Percentiles rank a stretch among this genome's conserved stretches.
These are phyloP conservation scores for Yamadazyma scolyti DNA, from an alignment of 805 yeast genomes.

Conservation along the genomic window DNA sequence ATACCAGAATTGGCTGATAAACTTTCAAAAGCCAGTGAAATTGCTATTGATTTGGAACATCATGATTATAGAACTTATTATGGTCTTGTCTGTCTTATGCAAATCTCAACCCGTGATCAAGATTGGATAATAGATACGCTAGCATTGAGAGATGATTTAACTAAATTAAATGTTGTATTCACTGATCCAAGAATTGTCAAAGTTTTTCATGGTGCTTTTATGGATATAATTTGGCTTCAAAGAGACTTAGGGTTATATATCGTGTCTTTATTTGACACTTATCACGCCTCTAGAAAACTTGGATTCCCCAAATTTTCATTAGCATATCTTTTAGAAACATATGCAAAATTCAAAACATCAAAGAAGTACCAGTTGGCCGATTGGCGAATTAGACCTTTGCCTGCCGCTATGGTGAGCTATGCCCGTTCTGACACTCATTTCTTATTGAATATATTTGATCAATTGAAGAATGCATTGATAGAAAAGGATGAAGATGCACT, in stretches of 20 bases:
- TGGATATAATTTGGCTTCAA: slow-evolving; percentile 97
- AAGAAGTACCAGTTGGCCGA: slow-evolving; percentile 95
- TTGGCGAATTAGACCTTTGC: slow-evolving; percentile 89
- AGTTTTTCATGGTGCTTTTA: slow-evolving; percentile 93
- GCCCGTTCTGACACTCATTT: slow-evolving; percentile 97
- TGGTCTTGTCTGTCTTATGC: slow-evolving; percentile 92
- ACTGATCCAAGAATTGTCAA: slow-evolving; percentile 79
- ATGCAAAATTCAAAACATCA: slow-evolving; percentile 80
- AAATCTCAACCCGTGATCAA: slow-evolving; percentile 72
- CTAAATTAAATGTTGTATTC: slow-evolving; percentile 65
- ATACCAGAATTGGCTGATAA: slow-evolving; percentile 53
- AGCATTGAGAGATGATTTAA: slow-evolving; percentile 68
- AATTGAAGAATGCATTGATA: slow-evolving; percentile 60
- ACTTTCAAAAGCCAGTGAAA: slow-evolving; percentile 49
- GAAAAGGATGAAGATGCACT: slow-evolving; percentile 32
- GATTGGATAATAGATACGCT: slow-evolving; percentile 90
- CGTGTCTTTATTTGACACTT: slow-evolving; percentile 89
- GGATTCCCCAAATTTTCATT: slow-evolving; percentile 79
- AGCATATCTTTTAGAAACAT: slow-evolving; percentile 77
- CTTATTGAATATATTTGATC: slow-evolving; percentile 73
- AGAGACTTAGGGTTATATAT: slow-evolving; percentile 89
- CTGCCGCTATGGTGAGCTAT: slow-evolving; percentile 70
- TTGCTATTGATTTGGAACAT: slow-evolving; percentile 95
- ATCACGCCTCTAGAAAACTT: slow-evolving; percentile 78
- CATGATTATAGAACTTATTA: slow-evolving; percentile 88